Percentiles rank a stretch among this genome's conserved stretches.
These are phyloP conservation scores for Curvularia spicifera DNA, from an alignment of 2,329 filamentous ascomycete species.

Conservation along the genomic window DNA sequence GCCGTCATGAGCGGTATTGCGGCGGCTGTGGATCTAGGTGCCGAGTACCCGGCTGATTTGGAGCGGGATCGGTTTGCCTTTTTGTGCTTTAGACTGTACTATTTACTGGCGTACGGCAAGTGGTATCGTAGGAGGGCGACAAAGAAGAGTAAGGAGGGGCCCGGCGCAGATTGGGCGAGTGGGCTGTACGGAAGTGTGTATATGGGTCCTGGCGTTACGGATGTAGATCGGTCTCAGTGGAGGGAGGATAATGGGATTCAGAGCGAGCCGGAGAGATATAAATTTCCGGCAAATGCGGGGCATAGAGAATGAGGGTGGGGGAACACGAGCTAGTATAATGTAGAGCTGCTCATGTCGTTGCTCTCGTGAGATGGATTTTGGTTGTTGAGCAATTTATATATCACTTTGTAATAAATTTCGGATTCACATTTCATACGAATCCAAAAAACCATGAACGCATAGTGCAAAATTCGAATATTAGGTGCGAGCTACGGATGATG, in stretches of 20 bases:
- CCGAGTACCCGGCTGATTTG: constrained; percentile 66
- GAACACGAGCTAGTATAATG: neutral
- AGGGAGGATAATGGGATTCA: constrained; percentile 53
- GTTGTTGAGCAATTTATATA: neutral
- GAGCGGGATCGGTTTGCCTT: constrained; percentile 68
- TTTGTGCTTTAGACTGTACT: constrained; percentile 66
- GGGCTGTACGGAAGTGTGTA: constrained; percentile 67
- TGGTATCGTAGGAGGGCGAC: constrained; percentile 61
- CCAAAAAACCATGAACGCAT: neutral
- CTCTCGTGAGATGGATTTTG: neutral
- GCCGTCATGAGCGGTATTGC: constrained; percentile 74
- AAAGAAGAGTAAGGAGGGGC: constrained; percentile 54
- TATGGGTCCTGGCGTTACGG: constrained; percentile 62
- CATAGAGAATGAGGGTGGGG: neutral
- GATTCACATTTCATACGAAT: neutral
- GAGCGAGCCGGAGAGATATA: constrained; percentile 16
- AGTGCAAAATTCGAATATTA: neutral
- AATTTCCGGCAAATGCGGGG: constrained; percentile 23
- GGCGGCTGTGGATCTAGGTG: constrained; percentile 72
- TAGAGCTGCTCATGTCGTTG: neutral
- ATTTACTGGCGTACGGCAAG: constrained; percentile 65
- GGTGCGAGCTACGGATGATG: constrained; percentile 4
- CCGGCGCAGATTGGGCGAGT: constrained; percentile 63
- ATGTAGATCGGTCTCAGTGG: constrained; percentile 62
- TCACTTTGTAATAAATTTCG: neutral